Evolutionary conservation across 208 protist genomes (phyloP).

Genomic region (Naegleria fowleri): DNA sequence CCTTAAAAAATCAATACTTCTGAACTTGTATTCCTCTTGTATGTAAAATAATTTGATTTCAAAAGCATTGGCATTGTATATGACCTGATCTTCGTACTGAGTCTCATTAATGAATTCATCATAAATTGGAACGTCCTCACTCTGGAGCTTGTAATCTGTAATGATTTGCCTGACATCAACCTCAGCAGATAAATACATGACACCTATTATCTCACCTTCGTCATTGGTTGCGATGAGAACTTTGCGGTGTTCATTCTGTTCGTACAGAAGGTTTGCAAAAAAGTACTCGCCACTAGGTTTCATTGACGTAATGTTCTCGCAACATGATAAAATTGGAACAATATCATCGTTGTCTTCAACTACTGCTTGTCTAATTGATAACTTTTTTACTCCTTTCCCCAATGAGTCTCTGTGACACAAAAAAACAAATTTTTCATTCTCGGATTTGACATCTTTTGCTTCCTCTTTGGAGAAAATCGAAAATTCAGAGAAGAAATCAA

Average conservation of each 20-base stretch:
- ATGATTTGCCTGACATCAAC: not conserved
- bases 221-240: not conserved
- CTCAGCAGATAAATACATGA: not conserved
- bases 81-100: not conserved
- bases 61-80: not conserved
- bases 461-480: not conserved
- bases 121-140: not conserved
- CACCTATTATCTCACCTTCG: not conserved
- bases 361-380: not conserved
- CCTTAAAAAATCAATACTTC: slow-evolving; percentile 8
- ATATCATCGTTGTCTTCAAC: slow-evolving; percentile 24
- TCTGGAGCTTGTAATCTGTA: not conserved
- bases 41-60: slow-evolving; percentile 9
- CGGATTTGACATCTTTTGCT: not conserved
- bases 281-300: not conserved
- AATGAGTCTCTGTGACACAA: not conserved
- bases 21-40: not conserved
- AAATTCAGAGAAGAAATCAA: not conserved
- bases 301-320: not conserved
- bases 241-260: not conserved
- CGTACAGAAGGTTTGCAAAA: not conserved
- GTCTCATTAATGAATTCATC: not conserved
- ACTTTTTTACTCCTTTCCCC: not conserved
- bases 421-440: not conserved
- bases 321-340: not conserved